Conservation (phyloP, 306 rosid genomes). For the Fagus crenata region DNA sequence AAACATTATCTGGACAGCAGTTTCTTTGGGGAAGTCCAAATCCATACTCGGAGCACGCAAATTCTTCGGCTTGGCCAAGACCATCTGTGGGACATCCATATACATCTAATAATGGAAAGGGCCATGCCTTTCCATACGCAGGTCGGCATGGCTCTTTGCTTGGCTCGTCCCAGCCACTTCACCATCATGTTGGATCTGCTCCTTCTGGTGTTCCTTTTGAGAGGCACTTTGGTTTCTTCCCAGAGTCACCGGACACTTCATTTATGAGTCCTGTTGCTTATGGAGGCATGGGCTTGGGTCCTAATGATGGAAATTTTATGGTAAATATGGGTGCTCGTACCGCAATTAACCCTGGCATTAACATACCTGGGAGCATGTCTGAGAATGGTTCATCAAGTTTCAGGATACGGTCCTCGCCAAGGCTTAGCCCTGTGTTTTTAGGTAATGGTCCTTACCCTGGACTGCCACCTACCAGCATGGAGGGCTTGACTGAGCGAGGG, state of each 20-base stretch:
- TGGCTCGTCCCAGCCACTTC: conserved; percentile 58
- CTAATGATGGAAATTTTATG: conserved; percentile 69
- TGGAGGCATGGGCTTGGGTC: conserved; percentile 65
- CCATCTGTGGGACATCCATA: conserved; percentile 64
- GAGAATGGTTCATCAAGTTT: conserved; percentile 78
- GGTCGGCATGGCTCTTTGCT: conserved; percentile 63
- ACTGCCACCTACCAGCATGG: conserved; percentile 50
- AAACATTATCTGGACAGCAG: conserved; percentile 92
- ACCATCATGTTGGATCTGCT: conserved; percentile 86
- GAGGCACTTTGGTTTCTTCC: conserved; percentile 84
- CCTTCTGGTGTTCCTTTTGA: conserved; percentile 88
- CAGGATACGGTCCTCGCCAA: conserved; percentile 82
- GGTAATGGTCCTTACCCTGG: conserved; percentile 76
- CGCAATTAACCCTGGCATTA: conserved; percentile 51
- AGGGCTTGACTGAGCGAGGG: conserved; percentile 73
- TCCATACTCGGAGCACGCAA: conserved; percentile 55
- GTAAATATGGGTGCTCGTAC: conserved; percentile 53
- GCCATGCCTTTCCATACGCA: conserved; percentile 62
- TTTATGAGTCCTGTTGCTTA: conserved; percentile 61
- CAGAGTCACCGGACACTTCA: conserved; percentile 84
- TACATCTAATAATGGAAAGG: conserved; percentile 72
- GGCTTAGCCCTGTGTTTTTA: conserved; percentile 71
- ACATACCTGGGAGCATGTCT: conserved; percentile 62
- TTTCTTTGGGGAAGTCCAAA: conserved; percentile 97
- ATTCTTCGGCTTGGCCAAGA: conserved; percentile 73